Base-by-base conservation (phyloP, 768 basidiomycete genomes). In the Podaxis sp. region DNA sequence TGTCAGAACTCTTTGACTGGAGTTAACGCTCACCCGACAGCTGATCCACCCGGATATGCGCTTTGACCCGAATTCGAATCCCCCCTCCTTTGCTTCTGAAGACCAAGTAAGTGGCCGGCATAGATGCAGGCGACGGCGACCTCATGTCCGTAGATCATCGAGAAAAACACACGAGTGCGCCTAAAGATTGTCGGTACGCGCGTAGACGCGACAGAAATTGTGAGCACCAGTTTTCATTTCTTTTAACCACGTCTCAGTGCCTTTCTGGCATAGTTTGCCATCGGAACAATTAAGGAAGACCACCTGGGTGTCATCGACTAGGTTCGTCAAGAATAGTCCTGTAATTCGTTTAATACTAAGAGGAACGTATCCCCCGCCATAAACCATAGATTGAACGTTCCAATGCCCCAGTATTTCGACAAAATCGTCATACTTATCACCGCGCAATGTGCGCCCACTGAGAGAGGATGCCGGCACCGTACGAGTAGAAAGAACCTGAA, bases 101-200 rank as follows among this genome's bases (percentile, higher is more conserved):
- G 92, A 93, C 57, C 90, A 92, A 82, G 93, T 91, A 72, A 48
- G 66, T 48, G 22, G 2, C 20, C 13, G 13, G 20, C 13, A 12
- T 7, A 33, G 6, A 2, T 24, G 6, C 5, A 2, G 17, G 40
- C 12, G 24, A 26, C 65, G 22, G 37, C 64, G 36, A 64, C 41
- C 7, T 54, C n/a, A 46, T 58, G 20, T 54, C 57, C 24, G 6
- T 67, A 94, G 91, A 90, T 94, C 66, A 96, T 98, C 65, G 93
- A 96, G 74, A 96, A 95, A 75, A 93, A 95, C 67, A 93, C 93
- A 0, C 87, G 88, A 57, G 88, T 99, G 54, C 87, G 97, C 41
- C 83, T 98, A 74, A 96, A 98, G 77, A 94, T 99, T 49, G 96
- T 99, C n/a, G 97, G 97, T 36, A 97, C 95, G 24, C 87, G 96